Evolutionary conservation across 2,329 filamentous ascomycete species (phyloP), one percentile per base, ranked within the genome.

Genomic region (Aspergillus novoparasiticus): DNA sequence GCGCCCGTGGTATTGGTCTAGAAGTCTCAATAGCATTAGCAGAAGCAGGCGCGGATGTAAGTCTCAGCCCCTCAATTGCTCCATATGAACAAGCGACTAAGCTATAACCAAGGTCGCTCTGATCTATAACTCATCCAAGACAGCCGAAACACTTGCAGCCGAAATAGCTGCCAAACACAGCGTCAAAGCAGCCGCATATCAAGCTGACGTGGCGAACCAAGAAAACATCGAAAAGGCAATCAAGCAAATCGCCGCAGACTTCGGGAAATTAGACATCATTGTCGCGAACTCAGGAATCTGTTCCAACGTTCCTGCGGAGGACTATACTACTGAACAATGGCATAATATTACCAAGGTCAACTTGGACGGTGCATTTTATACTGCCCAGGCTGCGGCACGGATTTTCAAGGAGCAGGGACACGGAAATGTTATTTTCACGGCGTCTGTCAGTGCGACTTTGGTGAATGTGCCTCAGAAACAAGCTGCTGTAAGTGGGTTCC

Each of bases 261-360:
- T 82, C 68, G 80, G 80, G 16, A 74, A 75, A 36, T 74, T 84
- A 11, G 78, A 82, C 59, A 79, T 84, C 58, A 73, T 84, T 43
- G 75, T 84, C 36, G 82, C 78, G 21, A 83, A 83, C 68, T 80
- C 81, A 0, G 82, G 82, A 1, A 59, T 68, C 21, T 53, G 56
- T 1, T 59, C 64, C 2, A 72, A 73, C 6, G 68, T 76, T 60
- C 69, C 78, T 0, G 78, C 76, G 14, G 74, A 78, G 10, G 74
- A 81, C 19, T 80, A 79, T 62, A 78, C 77, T 0, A 56, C 73
- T 5, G 72, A 75, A 19, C 73, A 80, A 63, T 82, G 76, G 75
- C 75, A 73, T n/a, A 72, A 77, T 62, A 80, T 80, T 53, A 75
- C 78, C 66, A 68, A 71, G 26, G 74, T 79, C 11, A 80, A 80